These are phyloP conservation scores for Coemansia sp. DNA, from an alignment of 192 early-diverging fungal species.

Conservation along the genomic window DNA sequence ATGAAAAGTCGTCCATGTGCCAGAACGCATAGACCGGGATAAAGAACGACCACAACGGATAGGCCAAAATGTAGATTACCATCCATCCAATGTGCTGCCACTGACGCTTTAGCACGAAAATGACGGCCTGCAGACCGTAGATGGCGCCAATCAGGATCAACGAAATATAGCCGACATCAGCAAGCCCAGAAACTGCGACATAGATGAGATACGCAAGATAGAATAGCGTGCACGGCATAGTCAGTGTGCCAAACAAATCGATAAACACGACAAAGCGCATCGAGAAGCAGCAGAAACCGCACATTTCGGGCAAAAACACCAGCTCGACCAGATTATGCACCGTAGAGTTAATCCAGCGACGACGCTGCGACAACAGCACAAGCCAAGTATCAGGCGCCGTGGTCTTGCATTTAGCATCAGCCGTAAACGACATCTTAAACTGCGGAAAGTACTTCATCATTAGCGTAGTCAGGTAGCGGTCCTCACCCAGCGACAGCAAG, in stretches of 20 bases:
- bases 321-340: slow-evolving; percentile 95
- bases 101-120: slow-evolving; percentile 76
- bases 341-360: slow-evolving; percentile 99
- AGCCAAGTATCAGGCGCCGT: slow-evolving; percentile 85
- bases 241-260: slow-evolving; percentile 82
- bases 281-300: slow-evolving; percentile 96
- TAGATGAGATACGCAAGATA: slow-evolving; percentile 80
- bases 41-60: slow-evolving; percentile 90
- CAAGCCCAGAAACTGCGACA: slow-evolving; percentile 60
- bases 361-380: slow-evolving; percentile 87
- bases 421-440: slow-evolving; percentile 87
- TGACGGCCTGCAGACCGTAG: slow-evolving; percentile 86
- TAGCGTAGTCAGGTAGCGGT: slow-evolving; percentile 94
- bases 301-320: slow-evolving; percentile 80
- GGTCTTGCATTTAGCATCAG: slow-evolving; percentile 86
- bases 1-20: slow-evolving; percentile 99
- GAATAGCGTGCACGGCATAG: slow-evolving; percentile 76
- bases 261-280: slow-evolving; percentile 97
- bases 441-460: slow-evolving; percentile 98
- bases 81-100: slow-evolving; percentile 84
- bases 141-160: slow-evolving; percentile 77
- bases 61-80: slow-evolving; percentile 84
- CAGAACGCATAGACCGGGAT: slow-evolving; percentile 95
- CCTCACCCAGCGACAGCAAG: slow-evolving; percentile 91
- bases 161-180: slow-evolving; percentile 76